phyloP scores from a whole-genome alignment of 129 eudicot species.

The Flaveria ramosissima region DNA sequence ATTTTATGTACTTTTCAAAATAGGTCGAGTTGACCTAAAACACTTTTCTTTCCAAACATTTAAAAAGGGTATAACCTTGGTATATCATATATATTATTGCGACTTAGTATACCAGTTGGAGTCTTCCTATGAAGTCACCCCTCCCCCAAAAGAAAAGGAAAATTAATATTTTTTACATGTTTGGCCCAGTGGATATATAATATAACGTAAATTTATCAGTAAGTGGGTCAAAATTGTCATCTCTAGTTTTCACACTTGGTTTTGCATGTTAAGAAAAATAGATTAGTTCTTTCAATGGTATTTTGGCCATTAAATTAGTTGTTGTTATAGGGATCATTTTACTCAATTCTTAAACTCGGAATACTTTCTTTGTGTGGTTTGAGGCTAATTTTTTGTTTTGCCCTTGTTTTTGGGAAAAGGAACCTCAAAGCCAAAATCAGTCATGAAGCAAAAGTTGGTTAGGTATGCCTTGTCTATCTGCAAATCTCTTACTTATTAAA shows the following conservation, averaged over 20 bases:
- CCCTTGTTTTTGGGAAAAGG: conserved; percentile 38
- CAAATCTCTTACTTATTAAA: background rate
- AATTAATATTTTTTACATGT: background rate
- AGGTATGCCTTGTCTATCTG: conserved; percentile 58
- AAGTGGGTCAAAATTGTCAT: no score
- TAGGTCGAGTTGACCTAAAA: background rate
- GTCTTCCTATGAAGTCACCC: background rate
- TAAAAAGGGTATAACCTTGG: background rate
- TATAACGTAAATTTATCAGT: no score
- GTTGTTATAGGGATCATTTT: no score
- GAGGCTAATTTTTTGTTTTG: conserved; percentile 30
- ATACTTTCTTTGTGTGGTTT: background rate
- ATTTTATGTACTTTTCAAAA: background rate
- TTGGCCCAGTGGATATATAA: no score
- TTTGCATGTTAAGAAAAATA: no score
- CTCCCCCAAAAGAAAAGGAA: background rate
- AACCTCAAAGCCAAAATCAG: conserved; percentile 51
- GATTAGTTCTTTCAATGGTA: no score
- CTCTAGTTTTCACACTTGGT: no score
- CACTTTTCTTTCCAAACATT: background rate
- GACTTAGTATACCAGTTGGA: background rate
- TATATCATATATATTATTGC: background rate
- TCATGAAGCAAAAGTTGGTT: conserved; percentile 57
- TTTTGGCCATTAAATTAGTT: no score
- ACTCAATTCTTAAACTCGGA: no score